These are phyloP conservation scores for Setaria italica DNA, from an alignment of 202 grass and related monocot species.

Conservation along the genomic window DNA sequence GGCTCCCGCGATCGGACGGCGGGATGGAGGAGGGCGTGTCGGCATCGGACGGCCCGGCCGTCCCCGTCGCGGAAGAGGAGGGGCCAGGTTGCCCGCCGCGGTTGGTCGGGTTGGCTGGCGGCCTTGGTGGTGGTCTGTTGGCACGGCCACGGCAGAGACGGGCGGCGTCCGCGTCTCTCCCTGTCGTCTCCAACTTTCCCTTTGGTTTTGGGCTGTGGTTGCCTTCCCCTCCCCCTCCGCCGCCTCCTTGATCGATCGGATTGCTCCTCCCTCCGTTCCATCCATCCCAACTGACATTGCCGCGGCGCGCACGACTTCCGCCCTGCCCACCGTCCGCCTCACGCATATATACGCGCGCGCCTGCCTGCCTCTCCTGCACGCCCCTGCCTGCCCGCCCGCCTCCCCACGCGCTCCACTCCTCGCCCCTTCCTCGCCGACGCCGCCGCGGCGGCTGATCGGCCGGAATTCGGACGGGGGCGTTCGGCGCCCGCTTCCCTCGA, in stretches of 20 bases:
- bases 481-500: background rate
- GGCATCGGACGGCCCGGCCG: slow-evolving; percentile 16
- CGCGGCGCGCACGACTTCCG: slow-evolving; percentile 53
- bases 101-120: background rate
- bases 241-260: background rate
- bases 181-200: slow-evolving; percentile 48
- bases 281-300: slow-evolving; percentile 30
- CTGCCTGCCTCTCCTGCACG: background rate
- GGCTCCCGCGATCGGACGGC: background rate
- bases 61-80: background rate
- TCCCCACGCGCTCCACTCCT: background rate
- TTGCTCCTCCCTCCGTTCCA: background rate
- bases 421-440: background rate
- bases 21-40: too few species aligned
- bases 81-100: background rate
- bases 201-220: background rate
- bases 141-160: background rate
- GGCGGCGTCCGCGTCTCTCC: background rate
- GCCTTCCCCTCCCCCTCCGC: background rate
- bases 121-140: background rate
- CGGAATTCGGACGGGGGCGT: background rate
- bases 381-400: background rate
- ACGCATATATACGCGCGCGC: slow-evolving; percentile 9
- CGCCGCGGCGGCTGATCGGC: slow-evolving; percentile 8
- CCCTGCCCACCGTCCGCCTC: slow-evolving; percentile 42